Percentiles rank a stretch among this genome's conserved stretches.
phyloP scores from a whole-genome alignment of 805 yeast genomes.

The Sugiyamaella americana region DNA sequence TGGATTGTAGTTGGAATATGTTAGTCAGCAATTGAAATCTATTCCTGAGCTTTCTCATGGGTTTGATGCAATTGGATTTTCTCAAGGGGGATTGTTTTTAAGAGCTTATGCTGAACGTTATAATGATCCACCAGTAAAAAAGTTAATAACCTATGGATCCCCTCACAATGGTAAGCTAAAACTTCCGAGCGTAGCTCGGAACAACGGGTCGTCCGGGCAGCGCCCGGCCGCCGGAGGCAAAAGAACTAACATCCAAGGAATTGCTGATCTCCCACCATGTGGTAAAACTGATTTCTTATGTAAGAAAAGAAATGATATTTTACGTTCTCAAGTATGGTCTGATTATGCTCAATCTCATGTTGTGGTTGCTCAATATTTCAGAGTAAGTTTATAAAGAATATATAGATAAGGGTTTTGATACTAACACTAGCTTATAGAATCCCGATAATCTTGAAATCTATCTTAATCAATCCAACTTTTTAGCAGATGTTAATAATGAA shows the following conservation, averaged over 20 bases:
- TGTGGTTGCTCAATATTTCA: constrained; percentile 70
- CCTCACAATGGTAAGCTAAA: constrained; percentile 58
- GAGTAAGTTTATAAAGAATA: constrained; percentile 29
- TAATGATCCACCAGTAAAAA: constrained; percentile 38
- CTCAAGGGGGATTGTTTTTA: constrained; percentile 81
- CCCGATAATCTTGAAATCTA: constrained; percentile 48
- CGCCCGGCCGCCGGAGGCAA: too few species aligned
- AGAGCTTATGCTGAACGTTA: constrained; percentile 62
- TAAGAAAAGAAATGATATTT: constrained; percentile 43
- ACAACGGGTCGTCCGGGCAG: too few species aligned
- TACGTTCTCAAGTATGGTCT: constrained; percentile 58
- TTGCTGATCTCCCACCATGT: constrained; percentile 62
- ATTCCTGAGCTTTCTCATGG: constrained; percentile 47
- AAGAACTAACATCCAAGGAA: constrained; percentile 20
- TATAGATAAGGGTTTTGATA: background rate
- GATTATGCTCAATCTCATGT: constrained; percentile 49
- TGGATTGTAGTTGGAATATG: constrained; percentile 37
- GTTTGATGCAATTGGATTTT: constrained; percentile 69
- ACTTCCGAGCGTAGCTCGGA: background rate
- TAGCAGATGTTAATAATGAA: constrained; percentile 68
- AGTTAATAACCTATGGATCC: constrained; percentile 67
- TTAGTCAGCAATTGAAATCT: constrained; percentile 47
- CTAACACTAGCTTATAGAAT: constrained; percentile 36
- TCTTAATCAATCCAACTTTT: constrained; percentile 48
- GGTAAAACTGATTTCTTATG: constrained; percentile 53